Evolutionary conservation across 495 filamentous ascomycete genomes (phyloP), one percentile per base, ranked within the genome.

Genomic region (Aspergillus taichungensis): DNA sequence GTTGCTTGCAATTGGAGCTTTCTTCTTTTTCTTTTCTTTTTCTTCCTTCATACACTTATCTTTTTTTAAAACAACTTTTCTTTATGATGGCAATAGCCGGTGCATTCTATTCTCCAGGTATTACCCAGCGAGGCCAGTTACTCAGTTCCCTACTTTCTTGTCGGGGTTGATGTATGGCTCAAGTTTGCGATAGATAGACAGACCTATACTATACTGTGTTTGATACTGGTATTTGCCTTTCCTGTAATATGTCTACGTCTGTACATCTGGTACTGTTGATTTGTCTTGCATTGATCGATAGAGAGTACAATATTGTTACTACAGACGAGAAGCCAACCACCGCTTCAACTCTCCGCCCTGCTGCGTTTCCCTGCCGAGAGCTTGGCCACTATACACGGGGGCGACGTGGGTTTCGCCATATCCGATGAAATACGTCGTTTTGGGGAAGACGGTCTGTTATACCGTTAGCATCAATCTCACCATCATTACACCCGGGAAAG

Each of bases 271-370:
- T 4, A 24, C 18, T 24, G 18, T 24, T 24, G 2, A 24, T 24
- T 24, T 24, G 18, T 24, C 18, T 24, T 24, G 30, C 33, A 46
- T 27, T 8, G 37, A 30, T 35, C 5, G 13, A 33, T 9, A 18
- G 9, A 28, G 24, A 14, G 10, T 27, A 7, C n/a, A 31, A 34
- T 30, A 0, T 29, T 35, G 9, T 10, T 14, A 24, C 46, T 51
- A 67, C 35, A 67, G 40, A 37, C 55, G 55, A 42, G 61, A 40
- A n/a, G 47, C 53, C 28, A 69, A 34, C 64, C 66, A 69, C n/a
- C 55, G 47, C 6, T 52, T 44, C 37, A 69, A 37, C 29, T 51
- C 60, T 1, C 38, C 49, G 3, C 50, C 53, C 12, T 60, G 66
- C 41, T 60, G 54, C 9, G 54, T 59, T 2, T 54, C 56, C 30